A percentile compares a stretch with the other conserved stretches of the same genome.
phyloP scores from a whole-genome alignment of 192 early-diverging fungal genomes.

The Coemansia biformis region DNA sequence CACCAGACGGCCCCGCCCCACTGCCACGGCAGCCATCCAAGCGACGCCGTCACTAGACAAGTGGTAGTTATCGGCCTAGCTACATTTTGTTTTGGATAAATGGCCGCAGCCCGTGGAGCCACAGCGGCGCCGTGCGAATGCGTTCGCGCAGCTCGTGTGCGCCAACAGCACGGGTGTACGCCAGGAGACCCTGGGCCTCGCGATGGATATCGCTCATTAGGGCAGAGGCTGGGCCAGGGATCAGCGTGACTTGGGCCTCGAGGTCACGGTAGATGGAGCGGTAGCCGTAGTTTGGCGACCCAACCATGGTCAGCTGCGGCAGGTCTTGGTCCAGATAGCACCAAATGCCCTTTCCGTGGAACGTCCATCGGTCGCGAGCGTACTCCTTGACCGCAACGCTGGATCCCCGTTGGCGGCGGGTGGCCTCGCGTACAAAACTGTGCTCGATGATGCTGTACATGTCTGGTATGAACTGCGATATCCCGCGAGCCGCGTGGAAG shows the following conservation, averaged over 20 bases:
- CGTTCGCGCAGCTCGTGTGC: constrained; percentile 20
- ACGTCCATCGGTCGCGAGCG: constrained; percentile 80
- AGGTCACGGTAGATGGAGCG: constrained; percentile 86
- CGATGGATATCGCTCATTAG: constrained; percentile 56
- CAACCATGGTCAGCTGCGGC: constrained; percentile 77
- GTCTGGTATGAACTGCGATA: constrained; percentile 80
- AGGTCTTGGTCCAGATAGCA: constrained; percentile 54
- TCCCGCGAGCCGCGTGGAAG: constrained; percentile 78
- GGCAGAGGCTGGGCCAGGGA: constrained; percentile 60
- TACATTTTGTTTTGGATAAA: constrained; percentile 48
- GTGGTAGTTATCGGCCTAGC: too few species aligned
- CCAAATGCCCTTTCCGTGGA: constrained; percentile 93
- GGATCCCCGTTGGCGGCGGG: constrained; percentile 15
- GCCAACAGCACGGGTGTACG: constrained; percentile 29
- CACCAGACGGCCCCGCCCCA: too few species aligned
- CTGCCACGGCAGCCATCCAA: neutral
- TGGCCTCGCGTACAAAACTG: constrained; percentile 56
- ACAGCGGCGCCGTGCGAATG: constrained; percentile 29
- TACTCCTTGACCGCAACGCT: constrained; percentile 75
- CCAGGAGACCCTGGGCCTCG: constrained; percentile 27
- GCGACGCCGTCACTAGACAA: too few species aligned
- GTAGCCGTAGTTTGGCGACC: constrained; percentile 91
- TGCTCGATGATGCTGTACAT: constrained; percentile 86
- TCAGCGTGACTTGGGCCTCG: constrained; percentile 77
- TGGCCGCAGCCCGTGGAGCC: constrained; percentile 39